Percentiles rank a stretch among this genome's conserved stretches.
Evolutionary conservation across 116 monocot species (phyloP).

Genomic region (Cymodocea nodosa): DNA sequence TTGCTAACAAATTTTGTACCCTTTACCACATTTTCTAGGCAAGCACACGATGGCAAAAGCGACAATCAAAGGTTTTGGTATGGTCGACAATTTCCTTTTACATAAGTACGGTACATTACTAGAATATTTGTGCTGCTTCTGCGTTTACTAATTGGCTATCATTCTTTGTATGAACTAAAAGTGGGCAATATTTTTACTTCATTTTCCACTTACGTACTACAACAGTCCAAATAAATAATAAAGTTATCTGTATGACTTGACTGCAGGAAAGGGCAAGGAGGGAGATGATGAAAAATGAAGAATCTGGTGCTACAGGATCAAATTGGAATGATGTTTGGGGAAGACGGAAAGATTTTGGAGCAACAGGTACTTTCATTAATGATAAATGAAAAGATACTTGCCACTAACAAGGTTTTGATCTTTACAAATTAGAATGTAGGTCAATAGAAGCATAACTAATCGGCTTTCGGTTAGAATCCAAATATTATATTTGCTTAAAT

Average conservation of each 20-base stretch:
- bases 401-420: too few species aligned
- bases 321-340: constrained; percentile 82
- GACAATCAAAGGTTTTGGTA: constrained; percentile 88
- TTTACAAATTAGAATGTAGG: too few species aligned
- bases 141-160: background rate
- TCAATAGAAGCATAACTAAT: too few species aligned
- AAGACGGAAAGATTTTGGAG: constrained; percentile 34
- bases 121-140: background rate
- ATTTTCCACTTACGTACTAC: too few species aligned
- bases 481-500: background rate
- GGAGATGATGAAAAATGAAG: constrained; percentile 50
- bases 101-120: background rate
- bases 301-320: constrained; percentile 26
- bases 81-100: background rate
- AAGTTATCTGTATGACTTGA: background rate
- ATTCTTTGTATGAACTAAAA: too few species aligned
- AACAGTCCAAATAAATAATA: background rate
- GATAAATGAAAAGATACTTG: background rate
- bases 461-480: too few species aligned
- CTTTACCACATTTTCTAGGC: constrained; percentile 29
- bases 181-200: too few species aligned
- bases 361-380: constrained; percentile 35
- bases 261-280: constrained; percentile 57
- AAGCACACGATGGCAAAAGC: constrained; percentile 74
- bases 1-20: background rate